These are phyloP conservation scores for Antitrichia curtipendula DNA, from an alignment of 225 moss, liverwort and hornwort species.

Conservation along the genomic window DNA sequence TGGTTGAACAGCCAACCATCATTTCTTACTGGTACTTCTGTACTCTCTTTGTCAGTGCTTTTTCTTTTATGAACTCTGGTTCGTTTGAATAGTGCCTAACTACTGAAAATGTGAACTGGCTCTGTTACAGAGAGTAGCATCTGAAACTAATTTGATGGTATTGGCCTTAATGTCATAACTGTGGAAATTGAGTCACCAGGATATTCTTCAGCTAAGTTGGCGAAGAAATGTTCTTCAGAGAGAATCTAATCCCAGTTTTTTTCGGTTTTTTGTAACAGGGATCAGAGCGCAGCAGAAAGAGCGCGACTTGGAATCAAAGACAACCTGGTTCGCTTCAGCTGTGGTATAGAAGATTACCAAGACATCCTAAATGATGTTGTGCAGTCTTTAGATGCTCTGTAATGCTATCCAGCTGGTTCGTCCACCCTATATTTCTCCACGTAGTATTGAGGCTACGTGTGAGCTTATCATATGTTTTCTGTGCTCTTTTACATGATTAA, in stretches of 20 bases:
- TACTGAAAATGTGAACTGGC: background rate
- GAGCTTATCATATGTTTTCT: background rate
- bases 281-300: conserved; percentile 84
- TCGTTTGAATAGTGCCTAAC: background rate
- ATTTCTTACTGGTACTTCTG: conserved; percentile 86
- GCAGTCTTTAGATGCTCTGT: conserved; percentile 70
- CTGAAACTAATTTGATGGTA: background rate
- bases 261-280: conserved; percentile 28
- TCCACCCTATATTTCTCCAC: background rate
- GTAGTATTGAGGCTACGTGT: background rate
- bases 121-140: background rate
- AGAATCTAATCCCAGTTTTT: background rate
- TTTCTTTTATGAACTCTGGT: background rate
- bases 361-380: conserved; percentile 71
- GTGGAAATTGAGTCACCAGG: background rate
- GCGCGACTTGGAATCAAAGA: conserved; percentile 94
- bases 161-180: background rate
- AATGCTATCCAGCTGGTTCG: conserved; percentile 1
- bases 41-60: background rate
- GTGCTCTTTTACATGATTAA: background rate
- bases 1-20: conserved; percentile 98
- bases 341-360: conserved; percentile 92
- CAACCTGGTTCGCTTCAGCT: conserved; percentile 95
- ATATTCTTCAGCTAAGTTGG: background rate
- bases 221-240: background rate